These are phyloP conservation scores for Komagataella kurtzmanii DNA, from an alignment of 805 yeast species.

Conservation along the genomic window DNA sequence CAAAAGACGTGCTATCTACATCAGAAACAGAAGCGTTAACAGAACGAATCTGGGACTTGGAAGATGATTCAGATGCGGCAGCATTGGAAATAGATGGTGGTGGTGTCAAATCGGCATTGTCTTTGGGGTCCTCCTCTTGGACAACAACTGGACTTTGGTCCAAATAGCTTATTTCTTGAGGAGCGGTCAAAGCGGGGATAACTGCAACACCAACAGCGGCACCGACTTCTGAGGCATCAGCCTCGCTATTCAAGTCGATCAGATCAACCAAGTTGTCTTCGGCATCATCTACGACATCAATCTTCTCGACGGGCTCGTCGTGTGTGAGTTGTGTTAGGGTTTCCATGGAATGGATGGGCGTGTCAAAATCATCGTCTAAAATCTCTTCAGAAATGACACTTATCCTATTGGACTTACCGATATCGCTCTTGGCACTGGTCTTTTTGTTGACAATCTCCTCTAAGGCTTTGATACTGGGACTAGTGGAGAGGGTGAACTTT, in stretches of 20 bases:
- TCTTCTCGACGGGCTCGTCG: background rate
- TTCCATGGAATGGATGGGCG: background rate
- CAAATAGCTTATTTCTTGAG: background rate
- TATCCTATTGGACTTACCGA: background rate
- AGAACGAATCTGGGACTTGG: background rate
- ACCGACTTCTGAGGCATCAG: slow-evolving; percentile 5
- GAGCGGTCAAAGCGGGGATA: background rate
- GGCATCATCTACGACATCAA: background rate
- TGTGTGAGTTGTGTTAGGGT: background rate
- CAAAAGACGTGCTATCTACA: background rate
- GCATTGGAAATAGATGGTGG: background rate
- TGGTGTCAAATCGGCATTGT: background rate
- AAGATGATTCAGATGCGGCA: background rate
- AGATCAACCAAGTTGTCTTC: slow-evolving; percentile 1
- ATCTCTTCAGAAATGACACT: slow-evolving; percentile 1
- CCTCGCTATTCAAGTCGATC: slow-evolving; percentile 8
- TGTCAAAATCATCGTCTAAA: background rate
- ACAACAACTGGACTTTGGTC: background rate
- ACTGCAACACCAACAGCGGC: slow-evolving; percentile 1
- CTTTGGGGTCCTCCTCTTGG: background rate
- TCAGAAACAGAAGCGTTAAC: background rate
- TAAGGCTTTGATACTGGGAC: slow-evolving; percentile 22
- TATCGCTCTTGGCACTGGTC: slow-evolving; percentile 4
- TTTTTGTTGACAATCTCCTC: slow-evolving; percentile 18
- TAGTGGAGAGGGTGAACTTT: slow-evolving; percentile 16